Base-by-base conservation (phyloP, 2,329 filamentous ascomycete genomes). In the Verticillium nonalfalfae region DNA sequence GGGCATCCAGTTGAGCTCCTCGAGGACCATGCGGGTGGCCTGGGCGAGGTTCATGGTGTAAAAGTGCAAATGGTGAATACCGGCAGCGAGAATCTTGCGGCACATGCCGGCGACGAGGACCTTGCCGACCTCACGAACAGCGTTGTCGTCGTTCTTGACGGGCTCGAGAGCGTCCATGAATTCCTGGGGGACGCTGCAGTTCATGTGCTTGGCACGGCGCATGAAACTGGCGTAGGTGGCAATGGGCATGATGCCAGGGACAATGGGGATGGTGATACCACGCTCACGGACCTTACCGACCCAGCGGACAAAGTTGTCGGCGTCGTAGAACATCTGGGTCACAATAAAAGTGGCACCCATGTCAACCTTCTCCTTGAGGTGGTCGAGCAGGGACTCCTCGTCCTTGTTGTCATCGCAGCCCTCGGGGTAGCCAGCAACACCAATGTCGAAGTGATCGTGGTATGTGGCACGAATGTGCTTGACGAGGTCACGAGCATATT, bases 251-350 rank as follows among this genome's bases (percentile, higher is more conserved):
- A 94, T 94, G 31, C 92, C 93, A 2, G 90, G 90, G 57, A 96
- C 85, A 67, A 96, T 95, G 15, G 91, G 91, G 36, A 95, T 81
- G 33, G 79, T 88, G 71, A 99, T 94, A 57, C 95, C 95, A 70
- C 86, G 88, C 59, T 88, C 91, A 58, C 93, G 89, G 62, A 94
- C 93, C 73, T 91, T 95, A 67, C 85, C 81, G 40, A 96, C 90
- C 95, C 95, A 99, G 59, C 88, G 85, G 60, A 98, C 77, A 76
- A 99, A 99, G 72, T 95, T 94, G 71, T 99, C 94, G 58, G 87
- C 93, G 71, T 99, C 94, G 80, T 99, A 99, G 78, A 98, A 98
- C 95, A 99, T 99, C 78, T 99, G 95, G 0, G 95, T 98, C 60
- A 99, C 91, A 66, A 99, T 90, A 73, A 98, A 99, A 7, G 90